Percentiles rank a stretch among this genome's conserved stretches.
These are phyloP conservation scores for Globisporangium alternatum DNA, from an alignment of 352 stramenopile genomes.

Conservation along the genomic window DNA sequence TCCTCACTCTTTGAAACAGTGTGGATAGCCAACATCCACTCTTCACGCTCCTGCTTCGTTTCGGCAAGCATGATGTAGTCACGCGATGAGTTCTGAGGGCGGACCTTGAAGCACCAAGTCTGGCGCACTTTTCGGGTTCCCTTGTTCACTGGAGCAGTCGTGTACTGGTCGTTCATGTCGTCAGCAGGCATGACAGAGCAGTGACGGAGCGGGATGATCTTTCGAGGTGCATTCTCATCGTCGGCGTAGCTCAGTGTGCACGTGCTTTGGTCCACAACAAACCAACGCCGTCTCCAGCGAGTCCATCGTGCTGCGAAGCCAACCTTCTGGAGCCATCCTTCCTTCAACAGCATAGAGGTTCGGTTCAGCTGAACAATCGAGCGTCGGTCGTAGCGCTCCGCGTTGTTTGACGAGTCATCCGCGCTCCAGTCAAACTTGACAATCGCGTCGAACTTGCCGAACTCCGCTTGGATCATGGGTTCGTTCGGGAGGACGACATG, in stretches of 20 bases:
- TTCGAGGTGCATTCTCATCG: constrained; percentile 53
- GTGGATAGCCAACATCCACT: constrained; percentile 87
- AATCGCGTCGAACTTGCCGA: constrained; percentile 50
- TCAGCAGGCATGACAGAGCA: constrained; percentile 72
- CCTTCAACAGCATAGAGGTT: constrained; percentile 64
- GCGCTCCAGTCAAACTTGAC: constrained; percentile 81
- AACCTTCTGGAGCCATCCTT: constrained; percentile 83
- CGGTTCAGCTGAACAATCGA: constrained; percentile 55
- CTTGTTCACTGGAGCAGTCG: constrained; percentile 82
- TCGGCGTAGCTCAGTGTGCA: constrained; percentile 81
- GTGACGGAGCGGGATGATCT: constrained; percentile 69
- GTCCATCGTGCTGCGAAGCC: constrained; percentile 69
- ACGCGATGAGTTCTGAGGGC: constrained; percentile 64
- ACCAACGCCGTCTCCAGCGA: constrained; percentile 75
- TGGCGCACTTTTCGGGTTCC: constrained; percentile 75
- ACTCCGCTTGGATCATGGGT: constrained; percentile 70
- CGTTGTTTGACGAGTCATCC: constrained; percentile 18
- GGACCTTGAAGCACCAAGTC: constrained; percentile 86
- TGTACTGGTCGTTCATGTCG: constrained; percentile 87
- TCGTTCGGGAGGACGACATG: constrained; percentile 68
- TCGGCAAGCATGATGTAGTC: constrained; percentile 85
- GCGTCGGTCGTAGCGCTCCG: constrained; percentile 39
- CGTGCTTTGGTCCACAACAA: constrained; percentile 74
- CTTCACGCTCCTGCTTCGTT: constrained; percentile 88
- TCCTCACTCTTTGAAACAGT: constrained; percentile 67